Base-by-base conservation (phyloP, 2,329 filamentous ascomycete species). In the Colletotrichum sp. region DNA sequence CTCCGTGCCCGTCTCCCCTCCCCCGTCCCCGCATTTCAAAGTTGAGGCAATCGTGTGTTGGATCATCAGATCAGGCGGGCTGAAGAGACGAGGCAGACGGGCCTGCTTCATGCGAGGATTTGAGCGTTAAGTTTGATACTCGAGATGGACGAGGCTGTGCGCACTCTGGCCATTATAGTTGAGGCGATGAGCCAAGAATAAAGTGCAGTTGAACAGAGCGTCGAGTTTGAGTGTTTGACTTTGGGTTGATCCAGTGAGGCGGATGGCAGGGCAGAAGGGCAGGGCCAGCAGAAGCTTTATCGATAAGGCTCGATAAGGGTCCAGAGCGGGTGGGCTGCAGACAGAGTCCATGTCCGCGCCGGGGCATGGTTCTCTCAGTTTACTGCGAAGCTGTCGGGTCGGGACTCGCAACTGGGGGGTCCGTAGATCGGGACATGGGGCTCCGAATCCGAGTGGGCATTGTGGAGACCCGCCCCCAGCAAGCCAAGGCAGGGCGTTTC, bases 401-500 rank as follows among this genome's bases (percentile, higher is more conserved):
- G 48, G 52, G 52, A 67, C 28, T 30, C 58, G 55, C 34, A 65
- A 36, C 48, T 68, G 30, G 64, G 74, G 72, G 74, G 70, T 32
- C 74, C 71, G 71, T 30, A 74, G 74, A 76, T 76, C 74, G 58
- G 65, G 73, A 36, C 74, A 74, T 61, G 70, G 74, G 67, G 34
- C 48, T 58, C n/a, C 43, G 34, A 36, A 73, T 28, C 57, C 74
- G 71, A 65, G 64, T 69, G 73, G 70, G 65, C 57, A 65, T n/a
- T 43, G 64, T 36, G 70, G 70, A 28, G n/a, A 63, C 70, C 43
- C 24, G 43, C 57, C 48, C 34, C 58, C 65, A 48, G 63, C 70
- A 68, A 61, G 70, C 70, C 73, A 76, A 75, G 74, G 69, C 57
- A 75, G 32, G 74, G 65, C 58, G 71, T 76, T 76, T 74, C 64